Conservation (phyloP, 106 monocot species). For the Agapanthus africanus region DNA sequence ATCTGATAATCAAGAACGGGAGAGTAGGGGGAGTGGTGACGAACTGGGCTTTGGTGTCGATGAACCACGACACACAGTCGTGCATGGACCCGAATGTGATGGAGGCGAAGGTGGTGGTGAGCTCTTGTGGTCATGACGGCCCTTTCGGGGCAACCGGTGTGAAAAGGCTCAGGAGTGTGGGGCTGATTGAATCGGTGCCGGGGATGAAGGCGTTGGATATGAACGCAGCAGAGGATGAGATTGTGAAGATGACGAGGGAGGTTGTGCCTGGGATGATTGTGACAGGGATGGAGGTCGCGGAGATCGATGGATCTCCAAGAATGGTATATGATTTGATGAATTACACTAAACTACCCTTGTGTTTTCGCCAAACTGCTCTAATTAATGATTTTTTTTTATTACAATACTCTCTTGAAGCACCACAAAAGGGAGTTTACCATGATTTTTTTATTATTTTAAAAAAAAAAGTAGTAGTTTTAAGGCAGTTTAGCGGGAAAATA, state of each 20-base stretch:
- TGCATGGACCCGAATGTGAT: constrained; percentile 98
- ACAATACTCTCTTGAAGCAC: too few species aligned
- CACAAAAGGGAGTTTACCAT: too few species aligned
- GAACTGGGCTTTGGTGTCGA: constrained; percentile 92
- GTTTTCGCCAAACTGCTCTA: neutral
- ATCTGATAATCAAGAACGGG: constrained; percentile 80
- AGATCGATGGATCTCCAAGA: constrained; percentile 85
- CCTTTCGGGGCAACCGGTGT: constrained; percentile 93
- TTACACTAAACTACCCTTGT: neutral
- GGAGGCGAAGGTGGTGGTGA: constrained; percentile 91
- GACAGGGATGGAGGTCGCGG: constrained; percentile 98
- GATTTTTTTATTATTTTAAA: too few species aligned
- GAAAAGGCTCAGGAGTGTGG: constrained; percentile 77
- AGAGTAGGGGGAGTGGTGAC: constrained; percentile 85
- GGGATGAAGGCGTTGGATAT: constrained; percentile 96
- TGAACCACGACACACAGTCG: constrained; percentile 96
- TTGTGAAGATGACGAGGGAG: constrained; percentile 78
- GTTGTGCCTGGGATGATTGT: constrained; percentile 94
- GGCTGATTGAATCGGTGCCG: constrained; percentile 75
- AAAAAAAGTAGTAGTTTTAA: too few species aligned
- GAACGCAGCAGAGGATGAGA: constrained; percentile 91
- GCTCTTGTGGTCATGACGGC: constrained; percentile 92
- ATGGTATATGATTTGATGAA: too few species aligned
- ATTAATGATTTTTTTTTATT: too few species aligned
- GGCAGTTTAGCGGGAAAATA: too few species aligned